Evolutionary conservation across 2,329 filamentous ascomycete genomes (phyloP).

Genomic region (Penicillium sp.): DNA sequence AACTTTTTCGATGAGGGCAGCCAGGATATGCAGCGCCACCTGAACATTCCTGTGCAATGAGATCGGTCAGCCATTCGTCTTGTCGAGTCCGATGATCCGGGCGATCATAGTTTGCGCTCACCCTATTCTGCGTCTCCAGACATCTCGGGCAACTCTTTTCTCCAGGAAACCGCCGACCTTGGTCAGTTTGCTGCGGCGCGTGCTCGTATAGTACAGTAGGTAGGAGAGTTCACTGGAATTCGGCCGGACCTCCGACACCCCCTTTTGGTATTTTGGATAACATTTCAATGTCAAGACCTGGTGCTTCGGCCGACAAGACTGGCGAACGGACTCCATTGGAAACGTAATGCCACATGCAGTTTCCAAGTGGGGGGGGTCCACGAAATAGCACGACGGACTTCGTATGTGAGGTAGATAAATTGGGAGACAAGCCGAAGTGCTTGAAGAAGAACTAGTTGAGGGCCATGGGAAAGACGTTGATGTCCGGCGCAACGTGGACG

Average conservation of each 20-base stretch:
- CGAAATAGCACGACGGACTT: constrained; percentile 6
- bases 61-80: constrained; percentile 11
- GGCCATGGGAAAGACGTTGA: constrained; percentile 19
- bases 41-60: constrained; percentile 70
- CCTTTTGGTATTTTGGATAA: constrained; percentile 90
- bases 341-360: constrained; percentile 9
- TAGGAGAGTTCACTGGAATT: constrained; percentile 97
- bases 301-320: constrained; percentile 82
- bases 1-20: constrained; percentile 88
- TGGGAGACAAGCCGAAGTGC: not conserved
- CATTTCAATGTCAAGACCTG: constrained; percentile 95
- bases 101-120: constrained; percentile 46
- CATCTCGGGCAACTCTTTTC: constrained; percentile 88
- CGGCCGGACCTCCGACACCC: constrained; percentile 86
- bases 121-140: constrained; percentile 85
- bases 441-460: not conserved
- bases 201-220: constrained; percentile 93
- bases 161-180: constrained; percentile 95
- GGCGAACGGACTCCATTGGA: constrained; percentile 58
- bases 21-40: constrained; percentile 89
- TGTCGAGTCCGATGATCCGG: not conserved
- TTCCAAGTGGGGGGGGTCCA: constrained; percentile 7
- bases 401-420: not conserved
- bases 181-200: constrained; percentile 88
- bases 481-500: constrained; percentile 18